Evolutionary conservation across 2,329 filamentous ascomycete species (phyloP), one percentile per base, ranked within the genome.

Genomic region (Aspergillus ibericus): DNA sequence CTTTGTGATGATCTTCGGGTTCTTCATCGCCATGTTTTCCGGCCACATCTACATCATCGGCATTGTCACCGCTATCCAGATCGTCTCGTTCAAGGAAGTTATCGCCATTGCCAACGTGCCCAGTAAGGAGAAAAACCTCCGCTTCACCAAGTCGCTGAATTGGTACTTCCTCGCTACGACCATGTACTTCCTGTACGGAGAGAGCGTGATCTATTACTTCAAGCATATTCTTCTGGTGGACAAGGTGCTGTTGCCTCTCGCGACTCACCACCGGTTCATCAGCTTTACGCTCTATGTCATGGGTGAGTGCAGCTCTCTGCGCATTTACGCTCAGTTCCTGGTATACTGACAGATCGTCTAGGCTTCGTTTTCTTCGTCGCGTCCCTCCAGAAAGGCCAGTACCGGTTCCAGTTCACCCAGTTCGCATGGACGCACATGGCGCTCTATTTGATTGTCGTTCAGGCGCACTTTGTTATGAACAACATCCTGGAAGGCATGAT

Each of bases 401-500:
- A 98, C 82, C 91, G 89, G 75, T 98, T 99, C 80, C 95, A 99
- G 78, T 99, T 99, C 79, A 96, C 93, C 62, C 95, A 99, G 77
- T 99, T 98, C 71, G 95, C 93, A 55, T 99, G 95, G 95, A 98
- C 95, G 13, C 95, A 99, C 76, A 98, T 99, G 93, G 95, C 96
- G 5, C 85, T 99, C 18, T 98, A 96, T 81, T 83, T 99, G 70
- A 97, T 99, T 70, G 93, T 98, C 38, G 93, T 96, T 5, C 93
- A 99, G 77, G 93, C 95, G 13, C 95, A 99, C 76, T 99, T 99
- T 76, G 92, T 98, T 80, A 98, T 99, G 91, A 99, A 99, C 84
- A 99, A 99, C 78, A 90, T 99, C 65, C 96, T 99, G 69, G 95
- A 99, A 80, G 95, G 95, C 80, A 92, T 99, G 90, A 96, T 99